phyloP scores from a whole-genome alignment of 176 grass and related monocot genomes.

The Metroxylon sagu region DNA sequence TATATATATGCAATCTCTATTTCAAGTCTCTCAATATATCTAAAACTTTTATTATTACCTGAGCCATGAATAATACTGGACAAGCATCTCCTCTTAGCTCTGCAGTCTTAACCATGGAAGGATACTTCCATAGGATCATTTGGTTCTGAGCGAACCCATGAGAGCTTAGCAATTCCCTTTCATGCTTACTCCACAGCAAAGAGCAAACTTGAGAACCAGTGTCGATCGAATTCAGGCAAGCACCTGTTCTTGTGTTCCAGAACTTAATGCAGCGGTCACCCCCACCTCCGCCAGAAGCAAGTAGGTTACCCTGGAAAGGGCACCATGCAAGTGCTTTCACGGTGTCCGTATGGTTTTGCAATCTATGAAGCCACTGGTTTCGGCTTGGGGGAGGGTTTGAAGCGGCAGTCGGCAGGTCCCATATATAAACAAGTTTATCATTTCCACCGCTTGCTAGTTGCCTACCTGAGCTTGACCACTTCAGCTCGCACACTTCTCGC shows the following conservation, averaged over 20 bases:
- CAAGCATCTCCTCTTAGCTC: constrained; percentile 45
- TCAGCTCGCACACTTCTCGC: constrained; percentile 46
- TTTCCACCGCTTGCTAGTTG: constrained; percentile 54
- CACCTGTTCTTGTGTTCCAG: constrained; percentile 47
- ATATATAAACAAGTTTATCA: constrained; percentile 49
- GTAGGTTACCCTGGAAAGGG: constrained; percentile 57
- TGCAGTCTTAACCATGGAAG: constrained; percentile 43
- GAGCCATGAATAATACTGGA: constrained; percentile 51
- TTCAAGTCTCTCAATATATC: neutral
- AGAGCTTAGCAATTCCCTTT: constrained; percentile 41
- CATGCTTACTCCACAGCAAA: constrained; percentile 57
- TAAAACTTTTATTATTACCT: constrained; percentile 25
- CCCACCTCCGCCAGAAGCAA: constrained; percentile 49
- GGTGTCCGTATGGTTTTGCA: constrained; percentile 30
- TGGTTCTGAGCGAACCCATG: constrained; percentile 35
- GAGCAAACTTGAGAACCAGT: constrained; percentile 53
- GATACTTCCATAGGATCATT: constrained; percentile 47
- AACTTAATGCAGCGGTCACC: constrained; percentile 45
- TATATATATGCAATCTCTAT: too few species aligned
- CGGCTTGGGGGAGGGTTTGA: constrained; percentile 11
- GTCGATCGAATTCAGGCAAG: constrained; percentile 39
- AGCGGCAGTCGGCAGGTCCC: constrained; percentile 41
- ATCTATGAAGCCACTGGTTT: constrained; percentile 34
- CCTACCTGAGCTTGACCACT: constrained; percentile 38
- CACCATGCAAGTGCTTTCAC: constrained; percentile 73